These are phyloP conservation scores for Lepiota subincarnata DNA, from an alignment of 768 basidiomycete genomes.

Conservation along the genomic window DNA sequence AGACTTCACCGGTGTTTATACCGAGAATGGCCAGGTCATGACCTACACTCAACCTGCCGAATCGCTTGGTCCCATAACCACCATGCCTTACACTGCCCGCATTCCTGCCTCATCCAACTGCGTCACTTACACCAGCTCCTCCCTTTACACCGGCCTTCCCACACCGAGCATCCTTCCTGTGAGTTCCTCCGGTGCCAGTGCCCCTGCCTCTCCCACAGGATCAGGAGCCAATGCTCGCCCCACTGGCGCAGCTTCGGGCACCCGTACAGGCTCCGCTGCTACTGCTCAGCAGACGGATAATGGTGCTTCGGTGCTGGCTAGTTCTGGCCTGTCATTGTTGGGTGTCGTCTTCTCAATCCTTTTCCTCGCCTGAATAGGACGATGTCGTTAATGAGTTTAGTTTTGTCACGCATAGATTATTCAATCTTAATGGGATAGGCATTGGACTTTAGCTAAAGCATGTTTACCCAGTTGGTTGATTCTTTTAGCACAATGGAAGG, in stretches of 20 bases:
- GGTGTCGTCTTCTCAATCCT: conserved; percentile 21
- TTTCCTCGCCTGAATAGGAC: conserved; percentile 20
- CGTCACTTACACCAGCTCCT: conserved; percentile 21
- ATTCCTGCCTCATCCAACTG: conserved; percentile 39
- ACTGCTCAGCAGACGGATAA: conserved; percentile 10
- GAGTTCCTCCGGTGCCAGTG: neutral
- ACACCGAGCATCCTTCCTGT: conserved; percentile 7
- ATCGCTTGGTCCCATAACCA: conserved; percentile 34
- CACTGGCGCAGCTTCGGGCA: neutral
- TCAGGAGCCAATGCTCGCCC: conserved; percentile 10
- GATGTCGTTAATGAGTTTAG: neutral
- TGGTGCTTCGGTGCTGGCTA: conserved; percentile 12
- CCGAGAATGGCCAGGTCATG: conserved; percentile 30
- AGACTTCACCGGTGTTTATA: conserved; percentile 53
- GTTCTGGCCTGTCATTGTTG: conserved; percentile 16
- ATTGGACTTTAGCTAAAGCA: conserved; percentile 1
- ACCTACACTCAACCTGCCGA: conserved; percentile 46
- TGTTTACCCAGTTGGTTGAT: too few species aligned
- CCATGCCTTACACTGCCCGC: conserved; percentile 37
- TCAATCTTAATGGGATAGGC: too few species aligned
- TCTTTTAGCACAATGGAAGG: too few species aligned
- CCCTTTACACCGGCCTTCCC: conserved; percentile 24
- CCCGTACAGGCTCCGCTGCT: conserved; percentile 14
- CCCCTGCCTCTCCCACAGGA: neutral
- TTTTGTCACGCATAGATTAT: too few species aligned